Conservation (phyloP, 495 filamentous ascomycete species). For the Xylaria curta region DNA sequence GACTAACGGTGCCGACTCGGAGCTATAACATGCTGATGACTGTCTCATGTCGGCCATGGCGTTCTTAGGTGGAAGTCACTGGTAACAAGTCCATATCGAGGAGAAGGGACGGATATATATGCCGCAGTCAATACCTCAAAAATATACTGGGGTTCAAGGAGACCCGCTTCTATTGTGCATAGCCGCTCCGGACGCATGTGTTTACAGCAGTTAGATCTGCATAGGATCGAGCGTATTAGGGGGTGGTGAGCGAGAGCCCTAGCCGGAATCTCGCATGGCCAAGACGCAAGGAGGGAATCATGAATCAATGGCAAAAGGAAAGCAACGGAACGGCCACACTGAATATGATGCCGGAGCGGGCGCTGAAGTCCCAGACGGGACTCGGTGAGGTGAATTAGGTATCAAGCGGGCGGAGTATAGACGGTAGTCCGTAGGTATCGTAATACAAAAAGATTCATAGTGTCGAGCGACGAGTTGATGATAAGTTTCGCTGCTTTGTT, state of each 20-base stretch:
- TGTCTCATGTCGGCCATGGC: neutral
- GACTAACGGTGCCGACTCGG: conserved; percentile 55
- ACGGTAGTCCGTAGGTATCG: neutral
- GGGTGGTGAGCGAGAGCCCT: neutral
- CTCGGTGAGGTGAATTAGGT: neutral
- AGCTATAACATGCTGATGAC: conserved; percentile 41
- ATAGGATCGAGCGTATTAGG: neutral
- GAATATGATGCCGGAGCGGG: conserved; percentile 1
- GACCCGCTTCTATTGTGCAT: neutral
- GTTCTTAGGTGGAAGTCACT: neutral
- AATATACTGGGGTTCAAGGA: neutral
- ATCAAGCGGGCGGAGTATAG: neutral
- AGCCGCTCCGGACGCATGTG: neutral
- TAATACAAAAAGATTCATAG: conserved; percentile 3
- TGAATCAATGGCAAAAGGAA: neutral
- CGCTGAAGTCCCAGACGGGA: neutral
- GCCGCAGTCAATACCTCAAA: neutral
- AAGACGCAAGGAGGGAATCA: neutral
- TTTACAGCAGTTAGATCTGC: neutral
- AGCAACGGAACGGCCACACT: neutral
- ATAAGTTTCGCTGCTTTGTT: neutral
- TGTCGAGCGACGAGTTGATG: neutral
- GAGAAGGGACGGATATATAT: neutral
- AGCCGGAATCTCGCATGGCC: neutral
- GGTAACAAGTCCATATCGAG: neutral